phyloP scores from a whole-genome alignment of 23 red algal genomes.

The Pyropia yezoensis region DNA sequence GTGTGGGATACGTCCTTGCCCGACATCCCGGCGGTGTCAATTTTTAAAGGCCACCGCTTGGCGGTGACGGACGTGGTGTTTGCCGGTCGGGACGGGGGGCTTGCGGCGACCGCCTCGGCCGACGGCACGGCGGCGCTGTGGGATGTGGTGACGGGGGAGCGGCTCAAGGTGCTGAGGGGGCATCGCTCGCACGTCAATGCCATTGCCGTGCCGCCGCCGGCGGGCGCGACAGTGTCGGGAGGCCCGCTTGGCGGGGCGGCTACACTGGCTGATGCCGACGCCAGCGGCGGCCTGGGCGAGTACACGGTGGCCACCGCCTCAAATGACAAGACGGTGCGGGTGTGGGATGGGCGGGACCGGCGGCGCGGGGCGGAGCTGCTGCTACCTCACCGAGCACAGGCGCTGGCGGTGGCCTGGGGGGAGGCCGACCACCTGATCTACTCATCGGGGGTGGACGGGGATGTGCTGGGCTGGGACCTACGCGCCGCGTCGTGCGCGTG shows the following conservation, averaged over 20 bases:
- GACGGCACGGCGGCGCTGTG: conserved; percentile 18
- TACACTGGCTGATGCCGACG: background rate
- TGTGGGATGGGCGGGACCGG: conserved; percentile 11
- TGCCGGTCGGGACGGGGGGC: background rate
- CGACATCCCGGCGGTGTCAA: conserved; percentile 1
- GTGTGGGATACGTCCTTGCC: conserved; percentile 7
- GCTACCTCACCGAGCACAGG: conserved; percentile 1
- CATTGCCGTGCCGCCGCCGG: conserved; percentile 1
- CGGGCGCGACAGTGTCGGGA: too few relatives aligned
- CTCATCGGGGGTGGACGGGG: background rate
- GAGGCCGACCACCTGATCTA: conserved; percentile 14
- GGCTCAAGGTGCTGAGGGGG: conserved; percentile 11
- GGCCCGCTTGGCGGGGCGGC: too few relatives aligned
- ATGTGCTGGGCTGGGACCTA: too few relatives aligned
- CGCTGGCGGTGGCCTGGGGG: conserved; percentile 13
- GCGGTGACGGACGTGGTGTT: conserved; percentile 4
- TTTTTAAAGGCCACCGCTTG: conserved; percentile 6
- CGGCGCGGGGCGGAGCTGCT: background rate
- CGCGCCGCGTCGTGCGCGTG: too few relatives aligned
- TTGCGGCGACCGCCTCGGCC: conserved; percentile 5
- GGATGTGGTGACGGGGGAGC: conserved; percentile 4
- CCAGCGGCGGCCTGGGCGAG: too few relatives aligned
- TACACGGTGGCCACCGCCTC: conserved; percentile 9
- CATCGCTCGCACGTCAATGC: conserved; percentile 13
- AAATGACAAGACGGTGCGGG: conserved; percentile 7